A percentile compares a stretch with the other conserved stretches of the same genome.
These are phyloP conservation scores for Boechera retrofracta DNA, from an alignment of 345 rosid genomes.

Conservation along the genomic window DNA sequence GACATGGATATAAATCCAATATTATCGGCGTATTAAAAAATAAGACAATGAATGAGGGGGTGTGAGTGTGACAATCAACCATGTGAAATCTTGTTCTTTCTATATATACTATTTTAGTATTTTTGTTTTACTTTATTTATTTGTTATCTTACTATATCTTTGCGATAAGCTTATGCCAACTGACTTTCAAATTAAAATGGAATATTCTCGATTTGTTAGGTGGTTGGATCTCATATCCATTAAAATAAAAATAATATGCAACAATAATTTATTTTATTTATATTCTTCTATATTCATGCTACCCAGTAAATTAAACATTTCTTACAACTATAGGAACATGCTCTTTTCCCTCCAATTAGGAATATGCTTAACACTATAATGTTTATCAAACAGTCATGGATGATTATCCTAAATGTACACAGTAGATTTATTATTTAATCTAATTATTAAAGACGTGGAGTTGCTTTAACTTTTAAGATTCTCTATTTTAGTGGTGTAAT, in stretches of 20 bases:
- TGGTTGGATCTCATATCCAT: slow-evolving; percentile 40
- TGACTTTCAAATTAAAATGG: slow-evolving; percentile 39
- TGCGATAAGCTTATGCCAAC: slow-evolving; percentile 43
- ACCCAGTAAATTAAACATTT: slow-evolving; percentile 2
- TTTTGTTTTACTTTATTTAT: slow-evolving; percentile 3
- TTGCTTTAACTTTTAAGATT: slow-evolving; percentile 6
- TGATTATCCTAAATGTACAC: slow-evolving; percentile 3
- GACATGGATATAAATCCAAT: slow-evolving; percentile 30
- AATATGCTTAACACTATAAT: slow-evolving; percentile 25
- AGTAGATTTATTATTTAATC: background rate
- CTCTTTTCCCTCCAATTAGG: background rate
- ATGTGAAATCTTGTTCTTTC: slow-evolving; percentile 40
- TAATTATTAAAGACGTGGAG: background rate
- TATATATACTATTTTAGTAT: background rate
- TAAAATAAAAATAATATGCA: slow-evolving; percentile 1
- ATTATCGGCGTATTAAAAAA: slow-evolving; percentile 26
- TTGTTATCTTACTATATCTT: slow-evolving; percentile 17
- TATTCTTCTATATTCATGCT: background rate
- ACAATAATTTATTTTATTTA: background rate
- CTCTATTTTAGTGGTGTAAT: background rate
- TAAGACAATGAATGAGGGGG: slow-evolving; percentile 3
- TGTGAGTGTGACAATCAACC: slow-evolving; percentile 36
- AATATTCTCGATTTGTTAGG: slow-evolving; percentile 39
- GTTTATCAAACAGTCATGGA: background rate
- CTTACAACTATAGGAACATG: slow-evolving; percentile 29